phyloP scores from a whole-genome alignment of 2,329 filamentous ascomycete species.

The Aspergillus viridinutans region DNA sequence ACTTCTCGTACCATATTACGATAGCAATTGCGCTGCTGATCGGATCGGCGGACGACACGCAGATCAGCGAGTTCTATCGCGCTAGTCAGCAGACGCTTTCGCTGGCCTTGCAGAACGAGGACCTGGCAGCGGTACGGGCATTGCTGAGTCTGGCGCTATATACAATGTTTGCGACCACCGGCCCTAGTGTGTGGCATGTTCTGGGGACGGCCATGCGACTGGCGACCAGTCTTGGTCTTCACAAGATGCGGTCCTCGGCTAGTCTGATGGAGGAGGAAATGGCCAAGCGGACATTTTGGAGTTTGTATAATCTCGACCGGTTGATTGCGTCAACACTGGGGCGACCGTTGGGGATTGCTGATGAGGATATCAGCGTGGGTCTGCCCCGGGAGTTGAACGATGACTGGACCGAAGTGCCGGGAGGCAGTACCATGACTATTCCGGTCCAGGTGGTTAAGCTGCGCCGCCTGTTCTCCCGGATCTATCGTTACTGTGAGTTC shows the following conservation, averaged over 20 bases:
- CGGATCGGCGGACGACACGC: constrained; percentile 26
- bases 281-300: constrained; percentile 43
- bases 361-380: constrained; percentile 40
- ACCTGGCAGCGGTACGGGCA: constrained; percentile 33
- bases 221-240: constrained; percentile 35
- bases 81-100: constrained; percentile 33
- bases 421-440: constrained; percentile 36
- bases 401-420: constrained; percentile 34
- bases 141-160: constrained; percentile 35
- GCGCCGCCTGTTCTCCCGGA: constrained; percentile 36
- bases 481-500: constrained; percentile 36
- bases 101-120: constrained; percentile 35
- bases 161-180: constrained; percentile 35
- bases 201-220: constrained; percentile 35
- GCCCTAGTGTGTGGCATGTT: constrained; percentile 39
- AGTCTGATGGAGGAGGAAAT: constrained; percentile 35
- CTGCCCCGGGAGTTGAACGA: constrained; percentile 38
- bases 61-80: constrained; percentile 33
- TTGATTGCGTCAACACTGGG: constrained; percentile 38
- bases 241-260: constrained; percentile 28
- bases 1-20: constrained; percentile 35
- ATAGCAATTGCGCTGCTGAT: constrained; percentile 35
- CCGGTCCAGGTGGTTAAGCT: constrained; percentile 34
- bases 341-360: constrained; percentile 38
- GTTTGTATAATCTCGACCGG: constrained; percentile 42